phyloP scores from a whole-genome alignment of 352 stramenopile genomes.

The Globisporangium nunn region DNA sequence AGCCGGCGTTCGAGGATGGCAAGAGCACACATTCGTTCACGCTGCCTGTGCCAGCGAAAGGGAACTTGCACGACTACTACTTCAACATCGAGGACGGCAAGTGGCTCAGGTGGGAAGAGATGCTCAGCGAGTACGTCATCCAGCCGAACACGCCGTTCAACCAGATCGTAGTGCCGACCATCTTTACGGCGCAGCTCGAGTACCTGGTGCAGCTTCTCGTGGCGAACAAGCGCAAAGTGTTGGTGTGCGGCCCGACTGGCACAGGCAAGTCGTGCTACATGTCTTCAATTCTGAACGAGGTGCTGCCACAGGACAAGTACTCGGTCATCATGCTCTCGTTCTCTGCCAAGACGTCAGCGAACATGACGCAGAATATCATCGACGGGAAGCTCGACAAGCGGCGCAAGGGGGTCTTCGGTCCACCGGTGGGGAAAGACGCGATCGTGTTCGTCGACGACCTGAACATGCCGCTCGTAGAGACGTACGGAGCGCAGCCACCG shows the following conservation, averaged over 20 bases:
- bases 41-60: constrained; percentile 57
- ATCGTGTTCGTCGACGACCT: constrained; percentile 93
- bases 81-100: constrained; percentile 81
- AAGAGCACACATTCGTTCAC: constrained; percentile 47
- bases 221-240: constrained; percentile 69
- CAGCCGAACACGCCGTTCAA: constrained; percentile 81
- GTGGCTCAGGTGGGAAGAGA: constrained; percentile 90
- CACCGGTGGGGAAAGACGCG: constrained; percentile 77
- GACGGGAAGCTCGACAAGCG: constrained; percentile 93
- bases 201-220: constrained; percentile 85
- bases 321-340: constrained; percentile 89
- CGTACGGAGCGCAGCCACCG: constrained; percentile 89
- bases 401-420: constrained; percentile 88
- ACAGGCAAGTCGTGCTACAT: constrained; percentile 92
- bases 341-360: constrained; percentile 90
- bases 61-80: constrained; percentile 80
- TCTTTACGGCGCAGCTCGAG: constrained; percentile 89
- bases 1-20: constrained; percentile 56
- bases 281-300: constrained; percentile 77
- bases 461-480: constrained; percentile 95
- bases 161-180: constrained; percentile 92
- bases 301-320: constrained; percentile 73
- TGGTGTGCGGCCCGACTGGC: constrained; percentile 90
- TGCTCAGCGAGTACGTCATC: constrained; percentile 84
- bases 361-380: constrained; percentile 95